These are phyloP conservation scores for Beta corolliflora DNA, from an alignment of 179 eudicot species.

Conservation along the genomic window DNA sequence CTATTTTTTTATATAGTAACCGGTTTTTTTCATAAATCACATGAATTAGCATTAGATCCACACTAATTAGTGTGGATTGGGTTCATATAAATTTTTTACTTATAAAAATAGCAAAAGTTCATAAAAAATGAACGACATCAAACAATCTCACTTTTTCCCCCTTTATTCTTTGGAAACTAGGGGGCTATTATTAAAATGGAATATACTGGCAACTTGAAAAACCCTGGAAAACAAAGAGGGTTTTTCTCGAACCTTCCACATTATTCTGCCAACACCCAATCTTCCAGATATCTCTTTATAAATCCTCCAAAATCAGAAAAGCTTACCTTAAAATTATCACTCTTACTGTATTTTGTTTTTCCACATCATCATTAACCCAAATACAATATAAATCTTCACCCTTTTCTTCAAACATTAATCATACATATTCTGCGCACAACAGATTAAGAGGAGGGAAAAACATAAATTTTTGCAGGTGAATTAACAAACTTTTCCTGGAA, in stretches of 20 bases:
- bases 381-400: conserved; percentile 1
- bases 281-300: conserved; percentile 25
- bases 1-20: no score
- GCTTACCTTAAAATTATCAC: not conserved
- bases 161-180: no score
- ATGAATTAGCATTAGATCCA: no score
- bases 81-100: no score
- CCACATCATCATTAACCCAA: not conserved
- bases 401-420: not conserved
- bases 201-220: no score
- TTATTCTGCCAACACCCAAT: conserved; percentile 12
- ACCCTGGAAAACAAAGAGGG: not conserved
- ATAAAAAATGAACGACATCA: no score
- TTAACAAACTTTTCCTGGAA: not conserved
- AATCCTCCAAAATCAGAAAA: conserved; percentile 5
- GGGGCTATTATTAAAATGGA: no score
- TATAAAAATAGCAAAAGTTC: no score
- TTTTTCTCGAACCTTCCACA: conserved; percentile 31
- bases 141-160: no score
- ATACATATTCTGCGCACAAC: not conserved
- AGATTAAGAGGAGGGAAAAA: not conserved
- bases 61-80: no score
- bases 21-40: no score
- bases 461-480: not conserved
- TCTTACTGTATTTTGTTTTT: not conserved